Conservation (phyloP, 148 eudicot genomes). For the Salicornia ramosissima region DNA sequence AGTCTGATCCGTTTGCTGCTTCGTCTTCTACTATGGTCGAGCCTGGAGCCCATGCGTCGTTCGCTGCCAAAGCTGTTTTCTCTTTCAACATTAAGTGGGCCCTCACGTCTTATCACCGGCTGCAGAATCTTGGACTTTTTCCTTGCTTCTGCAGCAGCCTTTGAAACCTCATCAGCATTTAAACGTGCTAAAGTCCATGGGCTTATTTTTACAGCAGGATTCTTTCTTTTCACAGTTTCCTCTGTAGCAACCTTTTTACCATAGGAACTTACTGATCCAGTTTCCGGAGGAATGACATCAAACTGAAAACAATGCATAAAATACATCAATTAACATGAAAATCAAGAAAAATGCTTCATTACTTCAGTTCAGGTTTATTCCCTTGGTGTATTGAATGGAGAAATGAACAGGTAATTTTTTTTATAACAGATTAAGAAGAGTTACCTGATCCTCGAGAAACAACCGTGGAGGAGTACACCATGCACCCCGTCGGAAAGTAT, state of each 20-base stretch:
- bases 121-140: slow-evolving; percentile 85
- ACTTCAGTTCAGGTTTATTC: too few relatives aligned
- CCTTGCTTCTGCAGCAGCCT: slow-evolving; percentile 92
- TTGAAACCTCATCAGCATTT: slow-evolving; percentile 87
- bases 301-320: slow-evolving; percentile 45
- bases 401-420: too few relatives aligned
- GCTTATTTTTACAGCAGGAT: slow-evolving; percentile 81
- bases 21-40: slow-evolving; percentile 53
- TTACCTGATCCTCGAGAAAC: slow-evolving; percentile 93
- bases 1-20: slow-evolving; percentile 57
- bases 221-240: slow-evolving; percentile 76
- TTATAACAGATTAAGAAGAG: neutral
- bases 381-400: too few relatives aligned
- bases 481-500: slow-evolving; percentile 74
- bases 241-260: slow-evolving; percentile 58
- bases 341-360: neutral
- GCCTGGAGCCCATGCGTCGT: slow-evolving; percentile 37
- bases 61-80: slow-evolving; percentile 61
- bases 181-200: slow-evolving; percentile 95
- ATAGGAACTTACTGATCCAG: slow-evolving; percentile 80
- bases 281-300: slow-evolving; percentile 91
- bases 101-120: slow-evolving; percentile 51
- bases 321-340: slow-evolving; percentile 13
- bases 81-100: slow-evolving; percentile 36
- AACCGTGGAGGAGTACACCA: slow-evolving; percentile 98